Percentiles rank a stretch among this genome's conserved stretches.
Evolutionary conservation across 2,329 filamentous ascomycete species (phyloP).

Genomic region (Aspergillus sp.): DNA sequence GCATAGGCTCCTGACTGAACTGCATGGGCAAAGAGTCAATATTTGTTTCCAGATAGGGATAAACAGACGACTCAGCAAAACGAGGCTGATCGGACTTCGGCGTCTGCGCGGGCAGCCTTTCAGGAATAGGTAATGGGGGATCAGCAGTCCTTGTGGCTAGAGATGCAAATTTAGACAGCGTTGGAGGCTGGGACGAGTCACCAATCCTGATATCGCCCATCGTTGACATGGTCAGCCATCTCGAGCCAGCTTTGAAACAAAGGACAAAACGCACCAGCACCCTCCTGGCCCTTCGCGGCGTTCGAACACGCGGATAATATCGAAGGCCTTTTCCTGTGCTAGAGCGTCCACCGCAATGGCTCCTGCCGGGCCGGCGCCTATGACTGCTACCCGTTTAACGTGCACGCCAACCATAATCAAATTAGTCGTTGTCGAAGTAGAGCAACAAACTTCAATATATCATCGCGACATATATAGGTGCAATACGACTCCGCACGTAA

Average conservation of each 20-base stretch:
- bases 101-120: slow-evolving; percentile 36
- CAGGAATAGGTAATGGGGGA: slow-evolving; percentile 37
- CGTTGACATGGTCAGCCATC: background rate
- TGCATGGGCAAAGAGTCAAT: slow-evolving; percentile 49
- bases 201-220: slow-evolving; percentile 16
- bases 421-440: background rate
- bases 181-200: slow-evolving; percentile 21
- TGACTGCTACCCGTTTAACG: slow-evolving; percentile 42
- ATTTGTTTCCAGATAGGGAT: slow-evolving; percentile 54
- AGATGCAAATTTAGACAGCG: slow-evolving; percentile 34
- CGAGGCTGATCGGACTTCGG: slow-evolving; percentile 36
- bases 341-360: slow-evolving; percentile 51
- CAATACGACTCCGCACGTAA: background rate
- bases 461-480: background rate
- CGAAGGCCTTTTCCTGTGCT: slow-evolving; percentile 47
- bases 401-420: background rate
- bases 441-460: background rate
- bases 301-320: slow-evolving; percentile 51
- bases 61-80: slow-evolving; percentile 48
- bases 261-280: background rate
- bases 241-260: background rate
- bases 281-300: slow-evolving; percentile 46
- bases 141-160: slow-evolving; percentile 44
- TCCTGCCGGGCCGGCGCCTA: slow-evolving; percentile 50
- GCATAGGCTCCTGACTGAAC: slow-evolving; percentile 48